Percentiles rank a stretch among this genome's conserved stretches.
Conservation (phyloP, 163 green algal species). For the Smithsoniella earleae region DNA sequence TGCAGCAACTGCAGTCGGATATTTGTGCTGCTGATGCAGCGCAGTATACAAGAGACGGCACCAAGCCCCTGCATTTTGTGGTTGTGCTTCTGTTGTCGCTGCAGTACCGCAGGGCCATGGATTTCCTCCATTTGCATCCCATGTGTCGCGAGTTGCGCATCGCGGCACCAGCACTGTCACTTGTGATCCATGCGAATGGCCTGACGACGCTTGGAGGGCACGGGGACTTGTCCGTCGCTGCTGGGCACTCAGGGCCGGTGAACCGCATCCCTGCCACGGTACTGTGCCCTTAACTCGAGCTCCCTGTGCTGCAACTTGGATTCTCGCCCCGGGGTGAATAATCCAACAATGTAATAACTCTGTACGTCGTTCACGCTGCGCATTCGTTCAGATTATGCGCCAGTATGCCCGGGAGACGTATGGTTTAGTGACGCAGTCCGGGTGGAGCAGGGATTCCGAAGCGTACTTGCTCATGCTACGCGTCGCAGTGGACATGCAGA, state of each 20-base stretch:
- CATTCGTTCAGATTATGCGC: conserved; percentile 9
- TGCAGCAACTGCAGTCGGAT: conserved; percentile 8
- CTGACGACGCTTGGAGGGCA: not conserved
- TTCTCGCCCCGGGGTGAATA: too few species aligned
- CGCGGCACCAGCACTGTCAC: not conserved
- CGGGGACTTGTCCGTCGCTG: not conserved
- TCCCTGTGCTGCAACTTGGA: too few species aligned
- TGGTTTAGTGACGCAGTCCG: not conserved
- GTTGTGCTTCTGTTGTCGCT: conserved; percentile 22
- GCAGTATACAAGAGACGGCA: conserved; percentile 9
- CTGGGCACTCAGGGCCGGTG: not conserved
- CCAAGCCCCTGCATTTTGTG: conserved; percentile 9
- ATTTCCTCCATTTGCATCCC: conserved; percentile 20
- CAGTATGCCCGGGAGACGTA: conserved; percentile 27
- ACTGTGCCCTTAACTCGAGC: not conserved
- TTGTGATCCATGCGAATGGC: conserved; percentile 1
- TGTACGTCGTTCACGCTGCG: too few species aligned
- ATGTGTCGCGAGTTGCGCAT: conserved; percentile 15
- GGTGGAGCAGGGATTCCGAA: not conserved
- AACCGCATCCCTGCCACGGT: conserved; percentile 22
- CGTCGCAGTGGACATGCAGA: conserved; percentile 23
- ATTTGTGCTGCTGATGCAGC: conserved; percentile 1
- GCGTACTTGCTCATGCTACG: conserved; percentile 28
- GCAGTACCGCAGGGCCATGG: conserved; percentile 2
- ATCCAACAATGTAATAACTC: too few species aligned